These are phyloP conservation scores for Anthracocystis setariae DNA, from an alignment of 1,284 basidiomycete genomes.

Conservation along the genomic window DNA sequence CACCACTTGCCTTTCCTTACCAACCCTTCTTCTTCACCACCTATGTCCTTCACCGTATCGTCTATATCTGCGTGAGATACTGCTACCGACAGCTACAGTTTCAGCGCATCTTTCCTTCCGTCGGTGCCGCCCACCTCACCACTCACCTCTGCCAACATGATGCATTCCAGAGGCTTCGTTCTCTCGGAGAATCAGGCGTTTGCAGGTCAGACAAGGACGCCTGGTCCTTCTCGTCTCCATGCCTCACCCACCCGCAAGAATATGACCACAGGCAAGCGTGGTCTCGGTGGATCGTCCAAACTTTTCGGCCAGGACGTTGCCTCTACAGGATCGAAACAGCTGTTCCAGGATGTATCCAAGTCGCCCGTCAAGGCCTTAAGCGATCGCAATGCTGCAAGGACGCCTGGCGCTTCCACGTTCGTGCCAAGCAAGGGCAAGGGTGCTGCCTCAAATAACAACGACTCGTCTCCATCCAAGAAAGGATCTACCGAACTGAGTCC, in stretches of 20 bases:
- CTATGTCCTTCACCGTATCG: too few species aligned
- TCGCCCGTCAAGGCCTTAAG: conserved; percentile 45
- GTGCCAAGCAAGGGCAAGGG: conserved; percentile 26
- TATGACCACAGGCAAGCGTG: conserved; percentile 44
- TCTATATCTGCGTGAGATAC: too few species aligned
- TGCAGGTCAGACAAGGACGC: conserved; percentile 39
- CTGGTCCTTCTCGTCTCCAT: conserved; percentile 31
- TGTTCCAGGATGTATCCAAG: conserved; percentile 38
- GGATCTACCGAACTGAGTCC: conserved; percentile 28
- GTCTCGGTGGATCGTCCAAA: conserved; percentile 25
- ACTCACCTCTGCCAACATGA: too few species aligned
- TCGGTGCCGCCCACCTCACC: too few species aligned
- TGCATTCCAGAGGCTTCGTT: conserved; percentile 47
- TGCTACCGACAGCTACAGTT: too few species aligned
- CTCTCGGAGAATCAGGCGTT: conserved; percentile 49
- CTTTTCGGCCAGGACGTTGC: conserved; percentile 28
- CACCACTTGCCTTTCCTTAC: too few species aligned
- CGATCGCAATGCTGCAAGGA: conserved; percentile 36
- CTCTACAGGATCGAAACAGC: conserved; percentile 33
- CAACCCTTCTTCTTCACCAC: not conserved
- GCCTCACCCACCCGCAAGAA: conserved; percentile 40
- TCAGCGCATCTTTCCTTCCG: too few species aligned
- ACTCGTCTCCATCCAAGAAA: conserved; percentile 25
- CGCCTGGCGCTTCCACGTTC: conserved; percentile 28
- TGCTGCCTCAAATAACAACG: conserved; percentile 4